Percentiles rank a stretch among this genome's conserved stretches.
phyloP scores from a whole-genome alignment of 179 eudicot species.

The Sideroxylon spinosum region DNA sequence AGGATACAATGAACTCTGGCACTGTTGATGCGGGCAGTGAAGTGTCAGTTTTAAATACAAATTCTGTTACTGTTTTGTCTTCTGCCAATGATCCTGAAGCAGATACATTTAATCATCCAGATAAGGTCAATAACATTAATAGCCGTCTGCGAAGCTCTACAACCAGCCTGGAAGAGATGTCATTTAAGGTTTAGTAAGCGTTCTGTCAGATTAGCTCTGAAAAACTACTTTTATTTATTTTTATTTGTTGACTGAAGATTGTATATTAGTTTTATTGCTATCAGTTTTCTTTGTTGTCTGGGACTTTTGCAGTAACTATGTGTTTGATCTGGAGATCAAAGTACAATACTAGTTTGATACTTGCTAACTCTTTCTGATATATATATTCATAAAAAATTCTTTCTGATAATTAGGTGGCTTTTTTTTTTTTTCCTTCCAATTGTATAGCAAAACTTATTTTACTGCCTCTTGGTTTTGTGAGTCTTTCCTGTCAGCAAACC shows the following conservation, averaged over 20 bases:
- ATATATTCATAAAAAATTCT: no score
- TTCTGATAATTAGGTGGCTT: no score
- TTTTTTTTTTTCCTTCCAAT: no score
- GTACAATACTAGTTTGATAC: no score
- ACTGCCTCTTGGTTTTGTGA: no score
- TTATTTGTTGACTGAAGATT: not conserved
- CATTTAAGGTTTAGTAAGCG: conserved; percentile 49
- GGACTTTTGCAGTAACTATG: no score
- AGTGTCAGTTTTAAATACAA: conserved; percentile 30
- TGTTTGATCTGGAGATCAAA: no score
- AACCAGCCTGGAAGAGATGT: conserved; percentile 40
- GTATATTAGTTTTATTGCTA: not conserved
- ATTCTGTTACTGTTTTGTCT: conserved; percentile 21
- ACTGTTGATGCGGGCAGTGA: conserved; percentile 29
- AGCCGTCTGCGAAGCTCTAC: conserved; percentile 32
- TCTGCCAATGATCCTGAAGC: conserved; percentile 30
- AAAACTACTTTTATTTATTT: not conserved
- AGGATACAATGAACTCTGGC: conserved; percentile 30
- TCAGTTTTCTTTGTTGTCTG: no score
- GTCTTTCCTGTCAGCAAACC: no score
- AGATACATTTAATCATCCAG: conserved; percentile 21
- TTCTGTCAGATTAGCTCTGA: not conserved
- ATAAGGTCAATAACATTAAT: conserved; percentile 12
- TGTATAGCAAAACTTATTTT: no score
- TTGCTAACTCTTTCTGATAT: no score